Conservation (phyloP, 108 stramenopile species). For the Ochromonas danica region DNA sequence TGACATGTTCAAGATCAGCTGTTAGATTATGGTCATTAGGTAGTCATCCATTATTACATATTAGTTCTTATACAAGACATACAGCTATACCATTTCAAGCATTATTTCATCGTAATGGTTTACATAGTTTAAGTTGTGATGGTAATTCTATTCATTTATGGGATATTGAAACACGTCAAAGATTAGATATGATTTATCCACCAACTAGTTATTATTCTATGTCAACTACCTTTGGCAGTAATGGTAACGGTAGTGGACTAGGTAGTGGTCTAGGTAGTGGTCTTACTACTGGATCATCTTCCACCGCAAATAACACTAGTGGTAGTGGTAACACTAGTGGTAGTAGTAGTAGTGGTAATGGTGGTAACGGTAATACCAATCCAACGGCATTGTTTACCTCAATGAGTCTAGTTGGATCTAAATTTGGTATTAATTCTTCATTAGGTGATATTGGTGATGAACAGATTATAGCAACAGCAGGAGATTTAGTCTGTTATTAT, state of each 20-base stretch:
- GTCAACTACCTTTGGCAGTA: no score
- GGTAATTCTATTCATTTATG: conserved; percentile 30
- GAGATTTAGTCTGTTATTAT: neutral
- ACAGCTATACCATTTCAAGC: neutral
- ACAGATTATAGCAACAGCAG: neutral
- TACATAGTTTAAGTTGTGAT: neutral
- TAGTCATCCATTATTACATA: conserved; percentile 1
- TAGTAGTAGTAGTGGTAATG: no score
- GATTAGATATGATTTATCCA: neutral
- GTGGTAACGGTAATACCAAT: neutral
- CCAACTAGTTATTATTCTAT: no score
- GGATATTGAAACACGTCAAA: conserved; percentile 23
- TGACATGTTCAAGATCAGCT: neutral
- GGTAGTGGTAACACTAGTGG: no score
- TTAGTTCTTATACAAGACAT: conserved; percentile 13
- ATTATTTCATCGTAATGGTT: neutral
- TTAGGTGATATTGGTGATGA: conserved; percentile 10
- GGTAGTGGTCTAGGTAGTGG: no score
- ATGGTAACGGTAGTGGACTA: no score
- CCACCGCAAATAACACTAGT: no score
- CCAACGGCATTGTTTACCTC: neutral
- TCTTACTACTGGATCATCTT: no score
- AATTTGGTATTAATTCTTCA: neutral
- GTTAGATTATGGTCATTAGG: conserved; percentile 5
- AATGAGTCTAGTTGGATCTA: neutral